Conservation (phyloP, 441 rosid genomes). For the Eruca vesicaria region DNA sequence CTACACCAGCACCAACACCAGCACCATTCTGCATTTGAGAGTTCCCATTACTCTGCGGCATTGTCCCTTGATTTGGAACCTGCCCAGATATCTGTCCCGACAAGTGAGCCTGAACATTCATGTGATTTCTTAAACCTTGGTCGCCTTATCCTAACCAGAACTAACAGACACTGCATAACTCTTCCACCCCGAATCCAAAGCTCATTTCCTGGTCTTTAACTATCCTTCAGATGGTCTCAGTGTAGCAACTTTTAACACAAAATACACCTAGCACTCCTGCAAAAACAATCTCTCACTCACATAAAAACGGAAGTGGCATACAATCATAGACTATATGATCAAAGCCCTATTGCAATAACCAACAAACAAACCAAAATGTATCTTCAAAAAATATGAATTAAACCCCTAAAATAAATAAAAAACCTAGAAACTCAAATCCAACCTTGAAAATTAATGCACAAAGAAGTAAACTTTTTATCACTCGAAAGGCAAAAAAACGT, state of each 20-base stretch:
- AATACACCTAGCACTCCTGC: slow-evolving; percentile 15
- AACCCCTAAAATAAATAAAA: not conserved
- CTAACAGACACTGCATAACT: slow-evolving; percentile 42
- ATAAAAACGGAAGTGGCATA: not conserved
- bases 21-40: not conserved
- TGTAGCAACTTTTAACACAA: not conserved
- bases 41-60: slow-evolving; percentile 35
- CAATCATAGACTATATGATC: slow-evolving; percentile 10
- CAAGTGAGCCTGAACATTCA: slow-evolving; percentile 83
- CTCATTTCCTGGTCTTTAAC: slow-evolving; percentile 31
- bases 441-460: slow-evolving; percentile 20
- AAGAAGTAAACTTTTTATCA: slow-evolving; percentile 26
- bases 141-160: slow-evolving; percentile 32
- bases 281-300: not conserved
- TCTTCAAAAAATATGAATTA: not conserved
- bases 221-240: slow-evolving; percentile 18
- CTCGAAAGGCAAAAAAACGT: too few species aligned
- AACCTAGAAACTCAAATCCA: slow-evolving; percentile 26
- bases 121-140: slow-evolving; percentile 34
- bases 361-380: not conserved
- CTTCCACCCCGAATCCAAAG: slow-evolving; percentile 25
- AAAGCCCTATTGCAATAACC: slow-evolving; percentile 5
- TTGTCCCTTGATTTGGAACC: slow-evolving; percentile 65
- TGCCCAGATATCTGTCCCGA: slow-evolving; percentile 75
- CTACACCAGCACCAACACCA: not conserved